Percentiles rank a stretch among this genome's conserved stretches.
These are phyloP conservation scores for Torulaspora indica DNA, from an alignment of 805 yeast species.

Conservation along the genomic window DNA sequence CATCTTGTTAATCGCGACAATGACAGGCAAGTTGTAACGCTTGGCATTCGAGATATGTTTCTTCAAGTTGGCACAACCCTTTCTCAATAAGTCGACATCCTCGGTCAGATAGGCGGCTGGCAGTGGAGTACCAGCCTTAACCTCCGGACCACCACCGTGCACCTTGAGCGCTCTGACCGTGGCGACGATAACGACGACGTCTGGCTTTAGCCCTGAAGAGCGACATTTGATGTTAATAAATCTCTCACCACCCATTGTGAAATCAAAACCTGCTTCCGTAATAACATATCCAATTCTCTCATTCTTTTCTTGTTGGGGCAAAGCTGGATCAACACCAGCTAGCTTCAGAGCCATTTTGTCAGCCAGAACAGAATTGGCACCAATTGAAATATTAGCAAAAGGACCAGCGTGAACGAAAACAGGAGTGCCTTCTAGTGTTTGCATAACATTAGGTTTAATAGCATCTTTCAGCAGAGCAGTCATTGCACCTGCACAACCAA, in stretches of 20 bases:
- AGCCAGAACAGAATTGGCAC: conserved; percentile 79
- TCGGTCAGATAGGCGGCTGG: conserved; percentile 70
- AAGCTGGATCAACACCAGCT: conserved; percentile 58
- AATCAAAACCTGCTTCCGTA: conserved; percentile 86
- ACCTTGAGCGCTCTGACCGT: conserved; percentile 80
- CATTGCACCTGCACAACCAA: conserved; percentile 82
- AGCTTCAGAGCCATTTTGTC: conserved; percentile 77
- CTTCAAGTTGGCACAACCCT: conserved; percentile 69
- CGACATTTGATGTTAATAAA: conserved; percentile 78
- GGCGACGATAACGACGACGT: conserved; percentile 75
- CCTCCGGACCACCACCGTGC: conserved; percentile 88
- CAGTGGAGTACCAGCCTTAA: conserved; percentile 76
- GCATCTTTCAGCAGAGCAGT: conserved; percentile 79
- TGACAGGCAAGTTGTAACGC: conserved; percentile 70
- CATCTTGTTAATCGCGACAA: conserved; percentile 78
- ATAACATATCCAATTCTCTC: conserved; percentile 69
- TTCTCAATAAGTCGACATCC: conserved; percentile 60
- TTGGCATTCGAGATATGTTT: conserved; percentile 73
- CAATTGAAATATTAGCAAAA: conserved; percentile 81
- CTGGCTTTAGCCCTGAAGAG: conserved; percentile 73
- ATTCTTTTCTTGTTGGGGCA: conserved; percentile 40
- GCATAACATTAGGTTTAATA: conserved; percentile 81
- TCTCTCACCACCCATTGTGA: conserved; percentile 90
- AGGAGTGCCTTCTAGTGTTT: conserved; percentile 83
- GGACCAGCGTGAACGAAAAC: conserved; percentile 88